phyloP scores from a whole-genome alignment of 768 basidiomycete genomes.

The Sistotremastrum suecicum region DNA sequence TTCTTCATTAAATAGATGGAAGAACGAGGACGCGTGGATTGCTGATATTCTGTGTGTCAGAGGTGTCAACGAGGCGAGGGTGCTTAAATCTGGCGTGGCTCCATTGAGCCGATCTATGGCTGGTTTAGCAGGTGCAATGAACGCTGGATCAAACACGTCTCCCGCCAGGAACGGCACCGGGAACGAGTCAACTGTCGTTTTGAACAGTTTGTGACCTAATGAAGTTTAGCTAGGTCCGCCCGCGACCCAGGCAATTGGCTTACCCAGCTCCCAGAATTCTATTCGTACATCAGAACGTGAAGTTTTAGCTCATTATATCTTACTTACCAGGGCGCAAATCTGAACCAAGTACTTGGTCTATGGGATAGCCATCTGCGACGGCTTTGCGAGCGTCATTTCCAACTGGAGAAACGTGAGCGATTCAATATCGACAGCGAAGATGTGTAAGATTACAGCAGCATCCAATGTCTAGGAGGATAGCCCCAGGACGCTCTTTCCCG shows the following conservation, averaged over 20 bases:
- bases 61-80: constrained; percentile 28
- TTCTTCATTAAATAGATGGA: constrained; percentile 21
- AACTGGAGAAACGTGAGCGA: constrained; percentile 12
- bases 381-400: constrained; percentile 29
- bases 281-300: background rate
- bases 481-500: constrained; percentile 20
- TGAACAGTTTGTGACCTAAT: constrained; percentile 44
- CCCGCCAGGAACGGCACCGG: constrained; percentile 42
- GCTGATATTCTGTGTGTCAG: constrained; percentile 31
- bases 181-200: constrained; percentile 33
- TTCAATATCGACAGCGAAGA: no score
- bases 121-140: constrained; percentile 21
- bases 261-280: constrained; percentile 41
- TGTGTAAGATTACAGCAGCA: constrained; percentile 23
- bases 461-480: constrained; percentile 30
- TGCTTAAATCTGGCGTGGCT: constrained; percentile 15
- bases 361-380: constrained; percentile 28
- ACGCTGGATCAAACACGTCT: constrained; percentile 32
- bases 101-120: constrained; percentile 10
- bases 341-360: constrained; percentile 21
- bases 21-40: constrained; percentile 36
- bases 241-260: no score
- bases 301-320: background rate
- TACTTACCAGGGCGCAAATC: constrained; percentile 24
- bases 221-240: background rate